Evolutionary conservation across 2,329 filamentous ascomycete species (phyloP).

Genomic region (Camptophora hylomeconis): DNA sequence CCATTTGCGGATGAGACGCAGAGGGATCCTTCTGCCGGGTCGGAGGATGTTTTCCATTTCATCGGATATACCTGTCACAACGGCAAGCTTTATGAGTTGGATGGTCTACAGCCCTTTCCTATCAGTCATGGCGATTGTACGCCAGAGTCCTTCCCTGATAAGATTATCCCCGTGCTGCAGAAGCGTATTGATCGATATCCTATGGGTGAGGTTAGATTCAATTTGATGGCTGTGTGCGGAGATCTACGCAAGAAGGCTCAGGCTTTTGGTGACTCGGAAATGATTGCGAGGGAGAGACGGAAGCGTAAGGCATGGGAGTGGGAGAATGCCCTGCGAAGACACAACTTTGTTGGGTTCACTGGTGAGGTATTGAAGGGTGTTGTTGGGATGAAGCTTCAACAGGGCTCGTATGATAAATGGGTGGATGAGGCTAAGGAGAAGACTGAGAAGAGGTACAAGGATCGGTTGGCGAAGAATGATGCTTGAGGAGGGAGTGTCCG

Average conservation of each 20-base stretch:
- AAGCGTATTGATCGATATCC: constrained; percentile 76
- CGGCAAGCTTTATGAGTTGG: constrained; percentile 78
- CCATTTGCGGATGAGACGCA: constrained; percentile 90
- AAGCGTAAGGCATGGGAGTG: constrained; percentile 83
- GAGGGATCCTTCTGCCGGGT: constrained; percentile 51
- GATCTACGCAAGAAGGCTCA: constrained; percentile 66
- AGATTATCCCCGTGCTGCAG: constrained; percentile 78
- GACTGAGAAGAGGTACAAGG: constrained; percentile 28
- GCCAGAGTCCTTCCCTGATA: constrained; percentile 58
- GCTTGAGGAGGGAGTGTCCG: too few relatives aligned
- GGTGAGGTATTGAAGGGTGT: constrained; percentile 83
- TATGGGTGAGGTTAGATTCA: constrained; percentile 81
- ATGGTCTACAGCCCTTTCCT: constrained; percentile 84
- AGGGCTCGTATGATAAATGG: constrained; percentile 63
- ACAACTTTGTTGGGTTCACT: constrained; percentile 95
- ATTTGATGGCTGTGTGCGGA: constrained; percentile 80
- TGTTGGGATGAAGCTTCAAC: constrained; percentile 56
- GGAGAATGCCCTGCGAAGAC: constrained; percentile 81
- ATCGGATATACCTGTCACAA: constrained; percentile 82
- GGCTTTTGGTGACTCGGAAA: constrained; percentile 71
- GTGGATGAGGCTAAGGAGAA: constrained; percentile 54
- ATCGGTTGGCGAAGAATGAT: constrained; percentile 13
- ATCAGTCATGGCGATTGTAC: constrained; percentile 74
- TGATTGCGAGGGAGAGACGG: constrained; percentile 63
- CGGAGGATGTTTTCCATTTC: constrained; percentile 94